phyloP scores from a whole-genome alignment of 768 basidiomycete genomes.

The Phaeolepiota aurea region DNA sequence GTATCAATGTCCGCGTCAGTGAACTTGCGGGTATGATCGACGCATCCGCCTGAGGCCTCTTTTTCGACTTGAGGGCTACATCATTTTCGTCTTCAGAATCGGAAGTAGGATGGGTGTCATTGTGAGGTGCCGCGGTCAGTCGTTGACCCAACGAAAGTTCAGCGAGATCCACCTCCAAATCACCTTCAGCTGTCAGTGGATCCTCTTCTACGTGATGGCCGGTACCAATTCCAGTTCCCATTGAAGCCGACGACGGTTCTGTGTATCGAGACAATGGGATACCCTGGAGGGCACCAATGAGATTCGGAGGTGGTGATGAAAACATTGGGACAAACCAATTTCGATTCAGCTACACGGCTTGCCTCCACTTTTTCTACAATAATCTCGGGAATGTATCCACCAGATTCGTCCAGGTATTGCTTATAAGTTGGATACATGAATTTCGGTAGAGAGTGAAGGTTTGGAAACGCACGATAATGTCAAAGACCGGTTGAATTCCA shows the following conservation, averaged over 20 bases:
- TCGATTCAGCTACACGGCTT: neutral
- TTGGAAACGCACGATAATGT: slow-evolving; percentile 41
- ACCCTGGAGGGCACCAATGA: slow-evolving; percentile 19
- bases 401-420: slow-evolving; percentile 47
- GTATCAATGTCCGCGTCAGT: slow-evolving; percentile 87
- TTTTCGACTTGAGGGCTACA: slow-evolving; percentile 15
- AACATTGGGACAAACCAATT: neutral
- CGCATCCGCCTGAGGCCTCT: slow-evolving; percentile 21
- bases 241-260: slow-evolving; percentile 51
- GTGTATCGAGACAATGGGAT: slow-evolving; percentile 57
- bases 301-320: neutral
- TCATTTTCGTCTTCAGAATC: slow-evolving; percentile 37
- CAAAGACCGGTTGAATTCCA: slow-evolving; percentile 52
- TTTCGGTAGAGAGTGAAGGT: neutral
- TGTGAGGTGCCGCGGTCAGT: slow-evolving; percentile 63
- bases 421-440: slow-evolving; percentile 12
- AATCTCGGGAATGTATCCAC: slow-evolving; percentile 44
- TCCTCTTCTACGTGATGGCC: slow-evolving; percentile 57
- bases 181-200: slow-evolving; percentile 50
- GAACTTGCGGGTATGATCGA: slow-evolving; percentile 71
- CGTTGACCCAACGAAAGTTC: slow-evolving; percentile 91
- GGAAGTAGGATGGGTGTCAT: slow-evolving; percentile 30
- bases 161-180: slow-evolving; percentile 76
- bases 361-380: slow-evolving; percentile 29
- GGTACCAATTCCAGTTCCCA: slow-evolving; percentile 59